phyloP scores from a whole-genome alignment of 2,329 filamentous ascomycete genomes.

The Colletotrichum incanum region DNA sequence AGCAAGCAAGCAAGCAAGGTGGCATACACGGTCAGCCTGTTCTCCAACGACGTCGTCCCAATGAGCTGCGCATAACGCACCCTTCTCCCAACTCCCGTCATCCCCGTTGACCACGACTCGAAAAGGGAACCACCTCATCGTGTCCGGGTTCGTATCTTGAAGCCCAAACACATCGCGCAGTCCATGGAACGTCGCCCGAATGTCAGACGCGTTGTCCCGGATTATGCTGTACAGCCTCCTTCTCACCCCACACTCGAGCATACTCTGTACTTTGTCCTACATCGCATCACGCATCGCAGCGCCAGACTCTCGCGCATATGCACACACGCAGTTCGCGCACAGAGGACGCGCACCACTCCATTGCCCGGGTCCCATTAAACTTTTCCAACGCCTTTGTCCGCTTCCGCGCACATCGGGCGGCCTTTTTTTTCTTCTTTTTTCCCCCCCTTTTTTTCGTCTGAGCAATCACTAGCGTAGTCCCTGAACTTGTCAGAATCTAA shows the following conservation, averaged over 20 bases:
- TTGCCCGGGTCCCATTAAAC: not conserved
- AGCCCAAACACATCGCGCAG: slow-evolving; percentile 10
- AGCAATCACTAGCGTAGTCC: not conserved
- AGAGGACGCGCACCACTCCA: not conserved
- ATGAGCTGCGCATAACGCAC: not conserved
- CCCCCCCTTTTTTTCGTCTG: slow-evolving; percentile 5
- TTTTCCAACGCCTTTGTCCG: slow-evolving; percentile 1
- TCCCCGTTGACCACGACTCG: slow-evolving; percentile 18
- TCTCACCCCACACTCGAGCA: not conserved
- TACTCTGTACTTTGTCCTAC: not conserved
- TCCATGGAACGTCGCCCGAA: slow-evolving; percentile 11
- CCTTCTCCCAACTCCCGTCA: not conserved
- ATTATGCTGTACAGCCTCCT: not conserved
- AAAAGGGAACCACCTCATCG: slow-evolving; percentile 28
- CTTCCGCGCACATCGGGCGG: not conserved
- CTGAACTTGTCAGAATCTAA: slow-evolving; percentile 11
- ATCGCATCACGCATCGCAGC: not conserved
- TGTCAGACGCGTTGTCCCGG: slow-evolving; percentile 25
- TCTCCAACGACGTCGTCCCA: not conserved
- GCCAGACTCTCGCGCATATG: not conserved
- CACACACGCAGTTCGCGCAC: not conserved
- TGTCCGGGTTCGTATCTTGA: slow-evolving; percentile 37
- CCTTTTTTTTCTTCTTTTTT: too few species aligned
- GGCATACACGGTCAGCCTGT: not conserved
- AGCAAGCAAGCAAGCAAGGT: too few species aligned